phyloP scores from a whole-genome alignment of 2,329 filamentous ascomycete species.

The Colletotrichum navitas region DNA sequence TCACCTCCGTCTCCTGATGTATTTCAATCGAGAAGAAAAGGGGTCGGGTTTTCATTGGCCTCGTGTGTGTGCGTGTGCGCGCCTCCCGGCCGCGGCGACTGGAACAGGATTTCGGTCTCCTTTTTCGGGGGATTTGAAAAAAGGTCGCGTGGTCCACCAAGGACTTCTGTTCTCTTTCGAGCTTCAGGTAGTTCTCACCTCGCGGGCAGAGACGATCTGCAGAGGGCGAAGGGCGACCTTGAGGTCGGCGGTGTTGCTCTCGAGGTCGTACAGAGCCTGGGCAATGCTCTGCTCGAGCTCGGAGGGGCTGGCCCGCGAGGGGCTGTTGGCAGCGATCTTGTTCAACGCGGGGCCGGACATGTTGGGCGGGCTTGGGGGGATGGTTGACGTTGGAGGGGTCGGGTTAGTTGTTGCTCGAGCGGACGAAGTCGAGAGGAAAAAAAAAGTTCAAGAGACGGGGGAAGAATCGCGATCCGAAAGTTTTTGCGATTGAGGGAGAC shows the following conservation, averaged over 20 bases:
- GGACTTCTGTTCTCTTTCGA: constrained; percentile 38
- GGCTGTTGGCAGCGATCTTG: constrained; percentile 99
- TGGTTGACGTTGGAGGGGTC: constrained; percentile 36
- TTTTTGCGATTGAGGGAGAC: constrained; percentile 21
- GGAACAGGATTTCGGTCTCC: constrained; percentile 33
- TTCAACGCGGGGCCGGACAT: constrained; percentile 82
- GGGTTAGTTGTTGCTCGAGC: constrained; percentile 42
- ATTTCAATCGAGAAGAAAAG: constrained; percentile 28
- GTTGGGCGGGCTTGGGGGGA: constrained; percentile 59
- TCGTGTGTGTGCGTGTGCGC: too few species aligned
- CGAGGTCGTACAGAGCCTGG: constrained; percentile 97
- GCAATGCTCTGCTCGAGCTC: constrained; percentile 98
- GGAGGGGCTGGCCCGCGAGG: constrained; percentile 93
- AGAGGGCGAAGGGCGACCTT: constrained; percentile 95
- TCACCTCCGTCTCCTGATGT: constrained; percentile 22
- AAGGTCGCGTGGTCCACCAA: constrained; percentile 14
- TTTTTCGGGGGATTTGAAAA: not conserved
- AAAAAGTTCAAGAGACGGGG: constrained; percentile 1
- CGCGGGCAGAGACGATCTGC: constrained; percentile 98
- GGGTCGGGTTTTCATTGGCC: not conserved
- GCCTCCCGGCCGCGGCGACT: constrained; percentile 27
- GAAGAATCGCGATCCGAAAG: not conserved
- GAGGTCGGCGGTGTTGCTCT: constrained; percentile 99
- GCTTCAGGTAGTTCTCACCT: constrained; percentile 80
- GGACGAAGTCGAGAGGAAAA: constrained; percentile 24